Percentiles rank a stretch among this genome's conserved stretches.
Evolutionary conservation across 2,329 filamentous ascomycete genomes (phyloP).

Genomic region (Fusarium domesticum): DNA sequence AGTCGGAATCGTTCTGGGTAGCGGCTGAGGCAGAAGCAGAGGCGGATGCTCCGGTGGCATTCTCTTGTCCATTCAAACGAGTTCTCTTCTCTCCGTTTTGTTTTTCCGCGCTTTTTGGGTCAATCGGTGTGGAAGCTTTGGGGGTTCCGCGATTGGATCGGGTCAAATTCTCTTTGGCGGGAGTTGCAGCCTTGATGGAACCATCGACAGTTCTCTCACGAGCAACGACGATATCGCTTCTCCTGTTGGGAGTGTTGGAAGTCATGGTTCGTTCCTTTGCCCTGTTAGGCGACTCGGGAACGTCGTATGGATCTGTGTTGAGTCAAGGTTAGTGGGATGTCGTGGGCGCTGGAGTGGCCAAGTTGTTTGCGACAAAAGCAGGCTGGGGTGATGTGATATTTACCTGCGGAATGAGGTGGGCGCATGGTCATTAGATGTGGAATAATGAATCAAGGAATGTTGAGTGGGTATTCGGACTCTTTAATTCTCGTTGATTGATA

Average conservation of each 20-base stretch:
- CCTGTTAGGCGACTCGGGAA: constrained; percentile 20
- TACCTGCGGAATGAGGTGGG: constrained; percentile 14
- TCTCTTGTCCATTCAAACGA: constrained; percentile 8
- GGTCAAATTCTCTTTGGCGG: constrained; percentile 3
- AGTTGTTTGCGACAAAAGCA: neutral
- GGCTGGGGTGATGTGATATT: neutral
- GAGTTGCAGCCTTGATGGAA: constrained; percentile 9
- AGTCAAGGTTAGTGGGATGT: constrained; percentile 4
- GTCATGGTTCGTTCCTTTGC: constrained; percentile 11
- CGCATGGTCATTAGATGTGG: constrained; percentile 7
- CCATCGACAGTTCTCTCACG: constrained; percentile 12
- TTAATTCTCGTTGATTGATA: neutral
- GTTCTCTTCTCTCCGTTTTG: constrained; percentile 7
- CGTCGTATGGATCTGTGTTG: constrained; percentile 24
- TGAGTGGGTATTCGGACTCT: neutral
- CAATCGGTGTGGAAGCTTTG: neutral
- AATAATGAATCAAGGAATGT: constrained; percentile 5
- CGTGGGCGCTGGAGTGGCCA: neutral
- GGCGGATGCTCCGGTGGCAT: neutral
- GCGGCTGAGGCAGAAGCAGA: neutral
- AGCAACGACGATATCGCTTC: constrained; percentile 14
- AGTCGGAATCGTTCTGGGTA: neutral
- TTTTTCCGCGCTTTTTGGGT: constrained; percentile 1
- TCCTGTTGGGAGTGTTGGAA: constrained; percentile 12
- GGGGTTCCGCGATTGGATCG: constrained; percentile 3